A percentile compares a stretch with the other conserved stretches of the same genome.
phyloP scores from a whole-genome alignment of 352 stramenopile species.

The Phytophthora pseudosyringae region DNA sequence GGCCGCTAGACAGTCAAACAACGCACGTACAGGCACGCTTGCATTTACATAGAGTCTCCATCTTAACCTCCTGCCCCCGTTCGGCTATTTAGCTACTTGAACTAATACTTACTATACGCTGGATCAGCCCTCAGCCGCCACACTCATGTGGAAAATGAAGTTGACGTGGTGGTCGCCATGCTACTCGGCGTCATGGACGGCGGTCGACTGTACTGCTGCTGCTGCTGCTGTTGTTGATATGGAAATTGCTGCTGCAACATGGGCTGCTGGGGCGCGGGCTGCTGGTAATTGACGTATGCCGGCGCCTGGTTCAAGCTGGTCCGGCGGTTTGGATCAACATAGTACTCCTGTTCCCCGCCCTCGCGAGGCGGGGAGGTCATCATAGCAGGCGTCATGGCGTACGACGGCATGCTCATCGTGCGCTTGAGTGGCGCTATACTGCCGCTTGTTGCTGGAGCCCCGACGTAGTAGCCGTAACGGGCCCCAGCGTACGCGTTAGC shows the following conservation, averaged over 20 bases:
- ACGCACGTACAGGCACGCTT: conserved; percentile 27
- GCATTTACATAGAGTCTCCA: conserved; percentile 46
- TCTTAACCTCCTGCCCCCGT: conserved; percentile 20
- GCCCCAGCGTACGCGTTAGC: conserved; percentile 13
- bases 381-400: conserved; percentile 31
- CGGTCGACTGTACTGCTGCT: conserved; percentile 34
- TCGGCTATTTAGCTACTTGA: conserved; percentile 40
- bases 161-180: conserved; percentile 33
- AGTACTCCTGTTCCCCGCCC: conserved; percentile 34
- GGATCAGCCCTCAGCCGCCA: neutral
- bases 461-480: conserved; percentile 34
- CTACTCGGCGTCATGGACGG: conserved; percentile 32
- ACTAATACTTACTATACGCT: conserved; percentile 44
- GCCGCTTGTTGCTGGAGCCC: conserved; percentile 3
- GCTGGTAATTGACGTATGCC: conserved; percentile 35
- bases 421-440: conserved; percentile 40
- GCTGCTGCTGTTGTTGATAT: conserved; percentile 31
- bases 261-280: conserved; percentile 31
- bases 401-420: conserved; percentile 48
- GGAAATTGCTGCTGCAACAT: conserved; percentile 36
- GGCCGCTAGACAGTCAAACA: conserved; percentile 27
- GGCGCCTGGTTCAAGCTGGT: conserved; percentile 32
- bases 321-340: conserved; percentile 32
- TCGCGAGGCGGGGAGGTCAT: conserved; percentile 24
- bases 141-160: conserved; percentile 40